These are phyloP conservation scores for Fusarium longipes DNA, from an alignment of 2,329 filamentous ascomycete genomes.

Conservation along the genomic window DNA sequence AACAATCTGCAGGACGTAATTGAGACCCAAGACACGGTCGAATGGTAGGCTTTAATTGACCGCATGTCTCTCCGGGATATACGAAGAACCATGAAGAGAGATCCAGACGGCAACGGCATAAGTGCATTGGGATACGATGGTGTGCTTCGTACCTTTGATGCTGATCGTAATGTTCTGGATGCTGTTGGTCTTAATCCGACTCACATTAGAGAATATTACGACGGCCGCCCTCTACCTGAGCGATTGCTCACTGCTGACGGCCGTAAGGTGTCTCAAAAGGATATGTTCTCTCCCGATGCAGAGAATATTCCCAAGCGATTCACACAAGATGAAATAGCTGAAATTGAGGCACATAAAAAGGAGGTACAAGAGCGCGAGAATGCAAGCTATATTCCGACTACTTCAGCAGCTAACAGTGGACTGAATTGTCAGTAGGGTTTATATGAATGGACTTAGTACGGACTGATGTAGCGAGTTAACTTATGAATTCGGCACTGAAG, in stretches of 20 bases:
- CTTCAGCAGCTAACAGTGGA: no score
- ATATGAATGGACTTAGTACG: no score
- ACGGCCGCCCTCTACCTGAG: neutral
- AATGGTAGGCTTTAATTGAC: neutral
- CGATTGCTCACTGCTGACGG: neutral
- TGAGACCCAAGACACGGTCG: neutral
- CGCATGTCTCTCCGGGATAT: neutral
- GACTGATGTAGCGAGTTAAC: no score
- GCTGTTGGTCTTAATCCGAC: neutral
- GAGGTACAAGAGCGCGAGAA: neutral
- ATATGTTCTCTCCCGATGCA: neutral
- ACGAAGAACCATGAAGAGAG: neutral
- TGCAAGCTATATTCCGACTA: no score
- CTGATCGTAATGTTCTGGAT: neutral
- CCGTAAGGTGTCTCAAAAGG: neutral
- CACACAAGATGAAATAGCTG: neutral
- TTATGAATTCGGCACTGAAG: no score
- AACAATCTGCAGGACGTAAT: neutral
- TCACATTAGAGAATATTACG: conserved; percentile 1
- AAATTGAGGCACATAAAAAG: neutral
- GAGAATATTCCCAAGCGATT: conserved; percentile 2
- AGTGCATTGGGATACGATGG: conserved; percentile 4
- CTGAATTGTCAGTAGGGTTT: no score
- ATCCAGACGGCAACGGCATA: neutral
- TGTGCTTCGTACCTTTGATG: conserved; percentile 2